Evolutionary conservation across 2,329 filamentous ascomycete genomes (phyloP), one percentile per base, ranked within the genome.

Genomic region (Verticillium dahliae): DNA sequence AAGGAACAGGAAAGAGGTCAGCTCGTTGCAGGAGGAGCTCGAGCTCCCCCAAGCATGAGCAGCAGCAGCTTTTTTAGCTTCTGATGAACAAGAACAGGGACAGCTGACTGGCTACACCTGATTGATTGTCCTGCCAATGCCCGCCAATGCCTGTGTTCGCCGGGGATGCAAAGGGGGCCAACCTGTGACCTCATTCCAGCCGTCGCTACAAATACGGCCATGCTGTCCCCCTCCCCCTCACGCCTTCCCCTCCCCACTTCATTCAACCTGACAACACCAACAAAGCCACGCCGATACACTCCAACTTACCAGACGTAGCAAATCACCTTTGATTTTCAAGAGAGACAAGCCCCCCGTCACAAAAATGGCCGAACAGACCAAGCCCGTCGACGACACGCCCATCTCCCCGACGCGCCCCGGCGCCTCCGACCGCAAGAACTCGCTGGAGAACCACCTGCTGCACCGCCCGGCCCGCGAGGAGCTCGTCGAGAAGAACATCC

Each of bases 401-500:
- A 84, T 89, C 74, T 82, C 80, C 52, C 83, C 82, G 63, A 78
- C 80, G 65, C 80, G 80, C 54, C 77, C 81, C 59, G 68, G 72
- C 59, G 71, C 62, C 45, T 38, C 75, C 31, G 77, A 72, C 52
- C 82, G 85, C 68, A 85, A 84, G 73, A 87, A 91, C 78, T 91
- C 89, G 4, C 81, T 92, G 13, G 88, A 91, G 74, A 86, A 87
- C 69, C 86, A 90, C 70, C 80, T 92, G 60, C 84, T 87, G 72
- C 85, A 87, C 68, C 89, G 91, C 50, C 90, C 90, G 31, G 85
- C 92, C 27, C 87, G 90, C 62, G 85, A 91, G 39, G 86, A 91
- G 70, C 81, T 97, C 27, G 80, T 97, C 65, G 90, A 95, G 72
- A 90, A 88, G 68, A 96, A 97, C 76, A 97, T 97, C 73, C 87